Evolutionary conservation across 2,329 filamentous ascomycete species (phyloP).

Genomic region (Penicillium sp.): DNA sequence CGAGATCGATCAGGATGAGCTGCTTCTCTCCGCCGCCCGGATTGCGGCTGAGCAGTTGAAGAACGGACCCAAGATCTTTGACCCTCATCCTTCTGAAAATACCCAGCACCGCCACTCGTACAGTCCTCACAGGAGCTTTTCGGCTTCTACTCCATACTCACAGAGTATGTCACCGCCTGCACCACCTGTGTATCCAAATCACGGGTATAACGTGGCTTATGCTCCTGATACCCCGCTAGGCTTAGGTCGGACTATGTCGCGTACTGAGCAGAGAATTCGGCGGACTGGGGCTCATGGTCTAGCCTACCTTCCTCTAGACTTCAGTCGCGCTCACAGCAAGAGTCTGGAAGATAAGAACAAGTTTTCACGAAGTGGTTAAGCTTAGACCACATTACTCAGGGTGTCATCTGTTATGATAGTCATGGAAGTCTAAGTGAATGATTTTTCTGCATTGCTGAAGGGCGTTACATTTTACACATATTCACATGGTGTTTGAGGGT

Average conservation of each 20-base stretch:
- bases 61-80: conserved; percentile 34
- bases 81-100: conserved; percentile 13
- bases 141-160: conserved; percentile 24
- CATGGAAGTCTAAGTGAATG: not conserved
- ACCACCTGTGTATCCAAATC: conserved; percentile 20
- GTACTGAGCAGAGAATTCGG: conserved; percentile 46
- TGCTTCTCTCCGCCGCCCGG: conserved; percentile 42
- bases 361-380: conserved; percentile 6
- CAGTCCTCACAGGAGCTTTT: conserved; percentile 28
- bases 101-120: conserved; percentile 20
- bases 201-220: conserved; percentile 44
- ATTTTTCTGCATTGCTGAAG: not conserved
- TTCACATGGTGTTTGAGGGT: not conserved
- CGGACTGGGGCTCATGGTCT: conserved; percentile 45
- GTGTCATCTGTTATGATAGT: not conserved
- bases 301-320: conserved; percentile 42
- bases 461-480: not conserved
- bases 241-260: conserved; percentile 41
- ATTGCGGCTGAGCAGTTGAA: conserved; percentile 43
- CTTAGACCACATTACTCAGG: not conserved
- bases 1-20: conserved; percentile 43
- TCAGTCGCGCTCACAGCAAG: conserved; percentile 9
- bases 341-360: not conserved
- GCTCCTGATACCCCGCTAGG: conserved; percentile 40
- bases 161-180: conserved; percentile 34